These are phyloP conservation scores for Marasmius sp. DNA, from an alignment of 1,284 basidiomycete species.

Conservation along the genomic window DNA sequence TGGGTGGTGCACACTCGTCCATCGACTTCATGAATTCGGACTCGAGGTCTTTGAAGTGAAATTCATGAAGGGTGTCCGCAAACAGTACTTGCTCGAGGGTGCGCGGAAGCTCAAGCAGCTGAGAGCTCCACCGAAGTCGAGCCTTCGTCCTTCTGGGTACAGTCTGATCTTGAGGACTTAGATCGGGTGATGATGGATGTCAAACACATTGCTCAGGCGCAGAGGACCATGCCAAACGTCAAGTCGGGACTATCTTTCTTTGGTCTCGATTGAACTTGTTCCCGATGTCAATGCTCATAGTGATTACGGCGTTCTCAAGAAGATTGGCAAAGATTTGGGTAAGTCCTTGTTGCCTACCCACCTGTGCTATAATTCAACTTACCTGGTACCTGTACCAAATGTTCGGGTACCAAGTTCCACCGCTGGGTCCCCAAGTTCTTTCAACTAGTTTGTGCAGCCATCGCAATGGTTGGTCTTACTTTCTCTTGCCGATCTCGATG, in stretches of 20 bases:
- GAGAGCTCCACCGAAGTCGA: too few relatives aligned
- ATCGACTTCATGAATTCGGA: neutral
- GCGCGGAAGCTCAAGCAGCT: too few relatives aligned
- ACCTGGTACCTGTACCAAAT: neutral
- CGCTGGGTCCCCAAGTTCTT: neutral
- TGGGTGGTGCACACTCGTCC: neutral
- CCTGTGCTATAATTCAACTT: neutral
- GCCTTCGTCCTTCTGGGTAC: too few relatives aligned
- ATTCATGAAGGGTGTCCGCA: neutral
- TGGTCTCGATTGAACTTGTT: neutral
- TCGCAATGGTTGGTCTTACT: neutral
- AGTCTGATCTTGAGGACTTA: neutral
- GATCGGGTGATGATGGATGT: neutral
- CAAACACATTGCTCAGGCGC: neutral
- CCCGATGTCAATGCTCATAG: neutral
- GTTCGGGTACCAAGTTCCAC: neutral
- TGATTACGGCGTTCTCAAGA: neutral
- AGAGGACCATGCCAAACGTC: neutral
- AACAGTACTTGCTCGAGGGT: neutral
- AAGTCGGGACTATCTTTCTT: neutral
- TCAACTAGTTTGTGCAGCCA: neutral
- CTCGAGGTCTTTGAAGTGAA: neutral
- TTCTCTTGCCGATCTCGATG: neutral
- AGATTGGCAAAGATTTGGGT: neutral
- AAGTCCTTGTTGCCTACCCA: neutral